Evolutionary conservation across 139 green algal genomes (phyloP), one percentile per base, ranked within the genome.

Genomic region (Nannochloris sp.): DNA sequence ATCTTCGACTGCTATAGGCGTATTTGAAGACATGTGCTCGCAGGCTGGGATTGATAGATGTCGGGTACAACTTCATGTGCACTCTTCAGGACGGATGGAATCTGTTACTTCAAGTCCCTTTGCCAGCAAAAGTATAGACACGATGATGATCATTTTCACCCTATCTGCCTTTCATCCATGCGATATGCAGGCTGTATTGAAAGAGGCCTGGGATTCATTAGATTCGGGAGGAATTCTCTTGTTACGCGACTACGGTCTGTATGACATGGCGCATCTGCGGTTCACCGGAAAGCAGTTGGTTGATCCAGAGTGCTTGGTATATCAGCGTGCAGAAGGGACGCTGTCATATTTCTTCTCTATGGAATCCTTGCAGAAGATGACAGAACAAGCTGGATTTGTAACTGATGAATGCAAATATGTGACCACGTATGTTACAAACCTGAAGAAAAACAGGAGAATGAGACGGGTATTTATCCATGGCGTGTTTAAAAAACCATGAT

Each of bases 231-330:
- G 87, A 9, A 44, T 69, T 40, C 62, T 92, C 31, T 64, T 87
- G 27, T 71, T 94, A 15, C 62, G 87, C 1, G 87, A 94, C 61
- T 86, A 94, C 66, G 87, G 80, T 1, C 59, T 87, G 58, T 88
- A 85, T 44, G 87, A 94, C 61, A 78, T 93, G 70, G 83, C 85
- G 8, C 78, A 84, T 21, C 63, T 82, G 48, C 34, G 76, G 24
- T 75, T 62, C 19, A 36, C 67, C 4, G 63, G 61, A 4, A 21
- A 24, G 29, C 62, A 61, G 51, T 48, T 61, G 53, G 19, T 72
- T 4, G 57, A 50, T 48, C 43, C 23, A 61, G 29, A 66, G 9
- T 21, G 5, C 16, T 21, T 50, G 50, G 36, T 50, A 12, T 64
- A 64, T 60, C 24, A n/a, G 25, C n/a, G 48, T 14, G 46, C 68